Base-by-base conservation (phyloP, 176 grass and related monocot species). In the Canna indica region DNA sequence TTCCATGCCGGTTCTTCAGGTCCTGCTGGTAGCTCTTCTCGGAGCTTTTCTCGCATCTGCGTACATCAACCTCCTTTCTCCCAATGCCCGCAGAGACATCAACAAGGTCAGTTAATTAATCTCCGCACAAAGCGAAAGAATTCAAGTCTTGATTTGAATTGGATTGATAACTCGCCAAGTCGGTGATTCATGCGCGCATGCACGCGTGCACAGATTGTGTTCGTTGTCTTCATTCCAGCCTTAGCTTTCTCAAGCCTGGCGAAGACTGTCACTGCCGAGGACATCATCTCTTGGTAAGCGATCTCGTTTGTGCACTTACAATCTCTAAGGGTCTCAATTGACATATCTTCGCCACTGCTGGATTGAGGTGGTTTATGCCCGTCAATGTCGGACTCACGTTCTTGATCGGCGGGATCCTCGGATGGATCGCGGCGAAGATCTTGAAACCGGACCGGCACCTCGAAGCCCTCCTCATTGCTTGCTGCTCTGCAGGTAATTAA, bases 341-440 rank as follows among this genome's bases (percentile, higher is more conserved):
- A n/a, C n/a, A n/a, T n/a, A n/a, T n/a, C n/a, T n/a, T n/a, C 36
- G 5, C 36, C 61, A 42, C 15, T 14, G 69, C 34, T 38, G 32
- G 10, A 26, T 47, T 45, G 46, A 87, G 88, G 88, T 84, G 88
- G 81, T 91, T 87, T 60, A 87, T 91, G 81, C 88, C 75, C n/a
- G 67, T 91, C 52, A 87, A 91, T 36, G 77, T 87, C 48, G 68
- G 68, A 24, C 70, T 91, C 47, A 71, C 75, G 17, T 83, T 83
- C 64, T 64, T 77, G n/a, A 46, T 72, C 4, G 84, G 88, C 24
- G 81, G 68, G 14, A 22, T 69, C 57, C 79, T 91, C 0, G 88
- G 88, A 16, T 91, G 77, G 77, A 6, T 65, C 10, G 73, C 78
- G 60, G 73, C 58, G 3, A 80, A 77, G 68, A 68, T 83, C 71